Evolutionary conservation across 148 eudicot genomes (phyloP).

Genomic region (Arctostaphylos glauca): DNA sequence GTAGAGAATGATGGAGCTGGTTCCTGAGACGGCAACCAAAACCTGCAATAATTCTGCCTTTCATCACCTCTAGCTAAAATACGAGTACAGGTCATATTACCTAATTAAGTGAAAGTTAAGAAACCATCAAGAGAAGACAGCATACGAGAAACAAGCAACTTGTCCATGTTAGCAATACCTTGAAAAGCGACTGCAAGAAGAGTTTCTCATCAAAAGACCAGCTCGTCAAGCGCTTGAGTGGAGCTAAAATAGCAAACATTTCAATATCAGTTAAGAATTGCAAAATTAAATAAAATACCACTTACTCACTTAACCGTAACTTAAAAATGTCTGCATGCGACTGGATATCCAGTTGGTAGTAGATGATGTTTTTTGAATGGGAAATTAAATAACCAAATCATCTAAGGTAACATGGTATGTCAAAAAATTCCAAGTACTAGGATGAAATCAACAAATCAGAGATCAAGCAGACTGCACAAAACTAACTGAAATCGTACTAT

Average conservation of each 20-base stretch:
- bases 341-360: background rate
- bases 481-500: background rate
- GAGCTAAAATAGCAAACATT: constrained; percentile 29
- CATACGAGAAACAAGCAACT: background rate
- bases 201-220: constrained; percentile 82
- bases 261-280: constrained; percentile 10
- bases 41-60: constrained; percentile 40
- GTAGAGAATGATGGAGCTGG: constrained; percentile 62
- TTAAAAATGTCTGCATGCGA: background rate
- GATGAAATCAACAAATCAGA: background rate
- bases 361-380: background rate
- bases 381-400: constrained; percentile 3
- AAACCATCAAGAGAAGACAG: background rate
- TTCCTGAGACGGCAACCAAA: constrained; percentile 56
- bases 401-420: background rate
- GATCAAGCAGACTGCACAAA: background rate
- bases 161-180: constrained; percentile 35
- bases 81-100: background rate
- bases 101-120: background rate
- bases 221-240: constrained; percentile 44
- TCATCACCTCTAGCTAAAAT: background rate
- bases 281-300: background rate
- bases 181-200: constrained; percentile 76
- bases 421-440: background rate
- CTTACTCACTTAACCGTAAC: constrained; percentile 1